A percentile compares a stretch with the other conserved stretches of the same genome.
phyloP scores from a whole-genome alignment of 306 rosid genomes.

The Hippophae tibetana region DNA sequence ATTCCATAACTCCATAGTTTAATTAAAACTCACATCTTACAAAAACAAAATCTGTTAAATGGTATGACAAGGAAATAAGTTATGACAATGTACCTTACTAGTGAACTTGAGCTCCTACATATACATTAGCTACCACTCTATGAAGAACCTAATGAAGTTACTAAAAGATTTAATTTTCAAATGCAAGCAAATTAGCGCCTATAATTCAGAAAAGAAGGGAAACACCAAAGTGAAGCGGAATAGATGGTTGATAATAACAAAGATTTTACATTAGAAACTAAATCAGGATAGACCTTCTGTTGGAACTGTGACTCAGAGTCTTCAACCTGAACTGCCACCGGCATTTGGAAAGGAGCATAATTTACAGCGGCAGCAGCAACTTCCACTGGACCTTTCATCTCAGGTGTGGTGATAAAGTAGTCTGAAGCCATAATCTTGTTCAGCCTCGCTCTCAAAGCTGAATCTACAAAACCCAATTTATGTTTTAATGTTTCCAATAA shows the following conservation, averaged over 20 bases:
- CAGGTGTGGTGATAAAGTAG: slow-evolving; percentile 75
- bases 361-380: slow-evolving; percentile 77
- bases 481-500: neutral
- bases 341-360: slow-evolving; percentile 64
- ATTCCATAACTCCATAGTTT: neutral
- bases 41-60: too few species aligned
- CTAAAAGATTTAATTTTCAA: neutral
- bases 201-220: neutral
- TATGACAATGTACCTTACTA: too few species aligned
- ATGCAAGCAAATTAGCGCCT: neutral
- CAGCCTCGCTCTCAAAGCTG: slow-evolving; percentile 72
- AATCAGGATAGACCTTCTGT: slow-evolving; percentile 41
- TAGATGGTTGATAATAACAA: neutral
- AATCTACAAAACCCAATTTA: slow-evolving; percentile 36
- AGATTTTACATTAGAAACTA: neutral
- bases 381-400: slow-evolving; percentile 81
- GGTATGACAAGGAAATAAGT: too few species aligned
- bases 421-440: slow-evolving; percentile 81
- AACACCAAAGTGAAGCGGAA: neutral
- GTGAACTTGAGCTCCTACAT: too few species aligned
- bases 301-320: slow-evolving; percentile 42
- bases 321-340: slow-evolving; percentile 44
- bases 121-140: too few species aligned
- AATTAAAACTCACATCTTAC: neutral
- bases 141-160: too few species aligned